Base-by-base conservation (phyloP, 306 rosid genomes). In the Cucumis cinereus region DNA sequence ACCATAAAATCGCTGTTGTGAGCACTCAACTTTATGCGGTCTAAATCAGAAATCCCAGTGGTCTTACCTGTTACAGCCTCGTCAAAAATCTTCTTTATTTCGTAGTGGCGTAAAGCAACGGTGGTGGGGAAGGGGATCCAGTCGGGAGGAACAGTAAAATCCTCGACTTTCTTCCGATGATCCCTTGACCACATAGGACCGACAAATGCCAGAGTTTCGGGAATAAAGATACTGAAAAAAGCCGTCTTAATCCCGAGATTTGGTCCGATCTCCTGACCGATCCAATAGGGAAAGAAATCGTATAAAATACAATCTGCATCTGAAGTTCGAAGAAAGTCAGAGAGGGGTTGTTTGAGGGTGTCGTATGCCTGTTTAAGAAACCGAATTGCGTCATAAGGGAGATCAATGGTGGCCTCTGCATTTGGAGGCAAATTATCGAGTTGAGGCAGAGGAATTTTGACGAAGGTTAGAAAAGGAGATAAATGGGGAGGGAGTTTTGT, bases 321-420 rank as follows among this genome's bases (percentile, higher is more conserved):
- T 16, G 85, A 81, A 43, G 87, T 52, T 62, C 59, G 30, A 3
- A 90, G 86, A 41, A 88, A 83, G 0, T 22, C 24, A 3, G 75
- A 19, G 16, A 87, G 45, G 45, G 45, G 10, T 7, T 79, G 30
- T 74, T 58, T 79, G 53, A 89, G 90, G 4, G 2, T 17, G 8
- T 87, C 90, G 40, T 56, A 64, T 13, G 86, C 86, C 7, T 19
- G 11, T 23, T 87, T 89, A 10, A 89, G 90, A n/a, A 40, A 22
- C 16, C 38, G 81, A 36, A 87, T 83, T 15, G 58, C 53, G 68
- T 84, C 57, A 35, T 68, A 71, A 0, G 91, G 80, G 26, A 89
- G 4, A 28, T 89, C 89, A 0, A 49, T 5, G 36, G 88, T 89
- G 56, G 91, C 85, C 49, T 89, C 88, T 10, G 89, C 86, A 13